Evolutionary conservation across 306 rosid species (phyloP), one percentile per base, ranked within the genome.

Genomic region (Calophaca sinica): DNA sequence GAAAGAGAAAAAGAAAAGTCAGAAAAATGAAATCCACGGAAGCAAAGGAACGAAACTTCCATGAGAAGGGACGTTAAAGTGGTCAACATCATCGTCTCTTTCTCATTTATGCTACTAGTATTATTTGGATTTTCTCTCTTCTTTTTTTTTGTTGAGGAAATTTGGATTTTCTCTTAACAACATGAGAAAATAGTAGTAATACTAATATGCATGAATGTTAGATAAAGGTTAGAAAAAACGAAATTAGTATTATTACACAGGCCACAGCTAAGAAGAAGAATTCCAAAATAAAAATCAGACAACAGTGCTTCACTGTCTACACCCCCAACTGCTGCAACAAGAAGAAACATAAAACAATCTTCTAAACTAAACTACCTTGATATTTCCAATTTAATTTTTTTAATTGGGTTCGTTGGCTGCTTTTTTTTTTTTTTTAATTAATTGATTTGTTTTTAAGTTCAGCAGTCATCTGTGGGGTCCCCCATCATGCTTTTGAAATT

Each of bases 21-120:
- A 20, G 26, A 20, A 20, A 20, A 20, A 20, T 20, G 26, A 20
- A 54, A 79, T 74, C 82, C 77, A 76, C 76, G 63, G 68, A 76
- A 77, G 61, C 70, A 78, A 85, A 74, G 72, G 61, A 79, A 81
- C 81, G 82, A 89, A 83, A 72, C 86, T 87, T 86, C 81, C 86
- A 83, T 81, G 75, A 66, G 84, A 87, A 84, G 92, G 65, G 85
- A 87, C 82, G 87, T 68, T 49, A 68, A 68, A 32, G 49, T 52
- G 2, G 61, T 68, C 74, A 68, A 68, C 73, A 68, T 71, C 81
- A 6, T 63, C 60, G 20, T 73, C 65, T 68, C 76, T 55, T 80
- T 72, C 85, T 79, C 82, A 75, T 82, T 81, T 73, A 62, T 70
- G 74, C 1, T 20, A 20, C 26, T 20, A 20, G 83, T 81, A 54